A percentile compares a stretch with the other conserved stretches of the same genome.
phyloP scores from a whole-genome alignment of 177 flowering plant genomes.

The Vitis hybrid region DNA sequence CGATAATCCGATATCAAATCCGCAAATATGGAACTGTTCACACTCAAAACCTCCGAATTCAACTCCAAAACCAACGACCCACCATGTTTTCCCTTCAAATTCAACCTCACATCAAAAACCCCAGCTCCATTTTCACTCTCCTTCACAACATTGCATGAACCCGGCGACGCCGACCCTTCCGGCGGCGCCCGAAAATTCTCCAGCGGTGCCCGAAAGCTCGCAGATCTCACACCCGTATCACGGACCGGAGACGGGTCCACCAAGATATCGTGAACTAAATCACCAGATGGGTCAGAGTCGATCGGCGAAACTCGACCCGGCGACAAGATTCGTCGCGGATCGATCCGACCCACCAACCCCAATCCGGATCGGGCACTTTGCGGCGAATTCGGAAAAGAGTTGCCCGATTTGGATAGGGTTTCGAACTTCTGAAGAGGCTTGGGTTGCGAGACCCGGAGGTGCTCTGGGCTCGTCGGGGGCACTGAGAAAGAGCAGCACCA shows the following conservation, averaged over 20 bases:
- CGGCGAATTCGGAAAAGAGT: conserved; percentile 50
- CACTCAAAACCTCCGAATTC: conserved; percentile 59
- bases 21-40: conserved; percentile 61
- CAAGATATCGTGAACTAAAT: conserved; percentile 7
- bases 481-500: conserved; percentile 68
- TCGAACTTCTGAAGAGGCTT: conserved; percentile 11
- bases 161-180: conserved; percentile 4
- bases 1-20: conserved; percentile 43
- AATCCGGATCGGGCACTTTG: conserved; percentile 40
- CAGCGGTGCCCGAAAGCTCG: conserved; percentile 16
- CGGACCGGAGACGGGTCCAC: conserved; percentile 5
- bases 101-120: conserved; percentile 69
- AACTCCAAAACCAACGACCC: conserved; percentile 66
- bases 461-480: conserved; percentile 55
- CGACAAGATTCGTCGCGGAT: conserved; percentile 64
- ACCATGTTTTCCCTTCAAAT: conserved; percentile 67
- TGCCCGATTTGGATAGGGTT: conserved; percentile 17
- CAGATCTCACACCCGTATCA: conserved; percentile 6
- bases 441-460: conserved; percentile 11
- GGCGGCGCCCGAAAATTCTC: conserved; percentile 10
- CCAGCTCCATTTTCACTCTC: conserved; percentile 17
- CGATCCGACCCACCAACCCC: conserved; percentile 46
- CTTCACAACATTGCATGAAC: not conserved
- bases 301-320: conserved; percentile 96
- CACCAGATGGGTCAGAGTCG: conserved; percentile 40